These are phyloP conservation scores for Fonsecaea nubica DNA, from an alignment of 2,329 filamentous ascomycete species.

Conservation along the genomic window DNA sequence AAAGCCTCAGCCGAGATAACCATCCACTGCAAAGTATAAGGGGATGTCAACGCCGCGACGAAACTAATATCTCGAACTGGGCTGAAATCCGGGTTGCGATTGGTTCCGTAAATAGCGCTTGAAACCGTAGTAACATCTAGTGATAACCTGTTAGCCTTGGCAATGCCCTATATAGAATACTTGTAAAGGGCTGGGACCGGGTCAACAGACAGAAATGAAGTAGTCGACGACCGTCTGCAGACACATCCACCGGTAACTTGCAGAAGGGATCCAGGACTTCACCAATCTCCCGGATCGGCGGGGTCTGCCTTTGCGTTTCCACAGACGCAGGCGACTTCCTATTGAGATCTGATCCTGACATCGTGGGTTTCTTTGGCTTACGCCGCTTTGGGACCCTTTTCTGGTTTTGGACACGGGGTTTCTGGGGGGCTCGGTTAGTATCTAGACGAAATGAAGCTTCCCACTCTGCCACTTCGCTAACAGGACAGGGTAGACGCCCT, in stretches of 20 bases:
- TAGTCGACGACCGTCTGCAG: background rate
- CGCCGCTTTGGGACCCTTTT: background rate
- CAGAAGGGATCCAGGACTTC: slow-evolving; percentile 8
- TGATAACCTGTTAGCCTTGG: background rate
- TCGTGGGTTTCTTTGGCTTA: background rate
- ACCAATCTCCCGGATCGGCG: background rate
- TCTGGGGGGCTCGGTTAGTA: background rate
- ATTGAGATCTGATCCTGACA: background rate
- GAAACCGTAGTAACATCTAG: background rate
- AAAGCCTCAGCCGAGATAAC: background rate
- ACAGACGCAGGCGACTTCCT: background rate
- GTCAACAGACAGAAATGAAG: slow-evolving; percentile 6
- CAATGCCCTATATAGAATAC: background rate
- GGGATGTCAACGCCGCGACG: background rate
- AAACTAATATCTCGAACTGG: slow-evolving; percentile 6
- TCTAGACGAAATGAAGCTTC: background rate
- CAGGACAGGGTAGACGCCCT: background rate
- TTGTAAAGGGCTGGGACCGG: background rate
- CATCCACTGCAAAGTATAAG: slow-evolving; percentile 4
- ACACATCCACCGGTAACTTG: background rate
- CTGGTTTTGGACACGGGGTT: background rate
- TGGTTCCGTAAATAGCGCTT: background rate
- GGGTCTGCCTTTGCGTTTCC: background rate
- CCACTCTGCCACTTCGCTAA: background rate
- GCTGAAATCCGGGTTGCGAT: background rate